Percentiles rank a stretch among this genome's conserved stretches.
Conservation (phyloP, 2,329 filamentous ascomycete genomes). For the Fonsecaea pedrosoi region DNA sequence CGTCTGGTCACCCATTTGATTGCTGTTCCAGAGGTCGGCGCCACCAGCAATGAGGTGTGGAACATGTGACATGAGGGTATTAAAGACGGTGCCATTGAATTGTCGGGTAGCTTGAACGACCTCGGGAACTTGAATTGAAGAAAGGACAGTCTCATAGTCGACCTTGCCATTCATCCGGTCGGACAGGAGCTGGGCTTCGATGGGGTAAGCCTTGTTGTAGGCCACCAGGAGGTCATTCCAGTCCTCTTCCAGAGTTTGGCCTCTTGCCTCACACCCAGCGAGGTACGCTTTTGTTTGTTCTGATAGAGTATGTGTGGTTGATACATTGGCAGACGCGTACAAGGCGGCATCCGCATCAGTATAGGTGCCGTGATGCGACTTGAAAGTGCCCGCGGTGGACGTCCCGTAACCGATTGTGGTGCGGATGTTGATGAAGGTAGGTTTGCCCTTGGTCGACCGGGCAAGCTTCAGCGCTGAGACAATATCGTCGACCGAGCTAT, state of each 20-base stretch:
- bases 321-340: neutral
- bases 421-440: conserved; percentile 64
- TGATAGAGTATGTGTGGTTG: conserved; percentile 1
- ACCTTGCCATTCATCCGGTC: conserved; percentile 12
- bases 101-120: conserved; percentile 6
- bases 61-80: conserved; percentile 28
- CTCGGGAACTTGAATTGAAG: conserved; percentile 3
- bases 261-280: neutral
- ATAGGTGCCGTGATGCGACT: conserved; percentile 37
- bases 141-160: conserved; percentile 7
- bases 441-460: conserved; percentile 55
- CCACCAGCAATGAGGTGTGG: conserved; percentile 35
- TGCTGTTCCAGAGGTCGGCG: conserved; percentile 40
- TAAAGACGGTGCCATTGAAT: conserved; percentile 19
- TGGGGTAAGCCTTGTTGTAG: conserved; percentile 5
- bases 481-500: conserved; percentile 57
- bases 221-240: conserved; percentile 3
- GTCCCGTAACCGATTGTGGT: conserved; percentile 64
- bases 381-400: conserved; percentile 47
- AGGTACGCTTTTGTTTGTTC: conserved; percentile 4
- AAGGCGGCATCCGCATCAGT: conserved; percentile 17
- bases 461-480: conserved; percentile 56
- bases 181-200: neutral
- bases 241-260: conserved; percentile 5
- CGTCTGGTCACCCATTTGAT: conserved; percentile 29